Evolutionary conservation across 345 rosid species (phyloP).

Genomic region (Leavenworthia alabamica): DNA sequence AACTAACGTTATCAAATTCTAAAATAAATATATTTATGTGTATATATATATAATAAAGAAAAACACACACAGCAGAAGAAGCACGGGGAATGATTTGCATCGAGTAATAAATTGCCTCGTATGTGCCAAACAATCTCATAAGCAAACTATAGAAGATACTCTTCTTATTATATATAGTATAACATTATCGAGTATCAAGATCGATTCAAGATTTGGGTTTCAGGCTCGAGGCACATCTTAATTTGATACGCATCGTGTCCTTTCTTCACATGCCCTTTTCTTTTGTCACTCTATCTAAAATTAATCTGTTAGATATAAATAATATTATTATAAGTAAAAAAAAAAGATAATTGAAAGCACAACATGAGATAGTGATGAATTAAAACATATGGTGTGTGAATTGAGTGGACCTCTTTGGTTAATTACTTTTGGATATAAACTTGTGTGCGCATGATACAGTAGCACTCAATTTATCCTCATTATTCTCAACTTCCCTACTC

Average conservation of each 20-base stretch:
- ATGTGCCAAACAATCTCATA: slow-evolving; percentile 18
- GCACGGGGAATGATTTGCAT: slow-evolving; percentile 37
- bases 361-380: slow-evolving; percentile 32
- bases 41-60: slow-evolving; percentile 3
- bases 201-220: slow-evolving; percentile 19
- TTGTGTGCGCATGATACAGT: slow-evolving; percentile 82
- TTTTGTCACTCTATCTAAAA: not conserved
- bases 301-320: not conserved
- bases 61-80: slow-evolving; percentile 14
- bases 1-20: not conserved
- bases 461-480: slow-evolving; percentile 44
- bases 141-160: too few relatives aligned
- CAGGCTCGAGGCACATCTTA: slow-evolving; percentile 30
- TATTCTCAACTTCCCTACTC: slow-evolving; percentile 18
- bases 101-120: slow-evolving; percentile 21
- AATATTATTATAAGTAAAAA: not conserved
- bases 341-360: slow-evolving; percentile 13
- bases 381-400: slow-evolving; percentile 19
- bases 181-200: slow-evolving; percentile 14
- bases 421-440: slow-evolving; percentile 21
- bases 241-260: not conserved
- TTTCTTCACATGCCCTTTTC: slow-evolving; percentile 18
- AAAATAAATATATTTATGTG: not conserved
- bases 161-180: not conserved
- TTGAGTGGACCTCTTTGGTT: slow-evolving; percentile 37